Percentiles rank a stretch among this genome's conserved stretches.
Evolutionary conservation across 768 basidiomycete species (phyloP).

Genomic region (Pisolithus albus): DNA sequence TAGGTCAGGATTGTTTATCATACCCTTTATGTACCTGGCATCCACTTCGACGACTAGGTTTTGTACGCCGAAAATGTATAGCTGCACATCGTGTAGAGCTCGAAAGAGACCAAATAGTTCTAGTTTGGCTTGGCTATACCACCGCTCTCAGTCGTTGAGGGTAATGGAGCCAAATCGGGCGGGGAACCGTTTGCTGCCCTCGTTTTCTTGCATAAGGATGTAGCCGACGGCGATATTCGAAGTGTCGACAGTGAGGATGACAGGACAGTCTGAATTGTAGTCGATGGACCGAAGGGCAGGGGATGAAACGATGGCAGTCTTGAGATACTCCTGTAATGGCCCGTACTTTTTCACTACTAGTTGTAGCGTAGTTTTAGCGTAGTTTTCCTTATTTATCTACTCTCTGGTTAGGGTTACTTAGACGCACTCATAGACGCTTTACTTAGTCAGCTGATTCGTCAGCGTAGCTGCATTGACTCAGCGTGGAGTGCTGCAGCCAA

Average conservation of each 20-base stretch:
- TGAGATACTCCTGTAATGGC: too few species aligned
- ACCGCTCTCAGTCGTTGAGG: conserved; percentile 19
- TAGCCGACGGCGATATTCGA: conserved; percentile 30
- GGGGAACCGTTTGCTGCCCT: conserved; percentile 14
- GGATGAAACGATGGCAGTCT: conserved; percentile 11
- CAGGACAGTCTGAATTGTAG: not conserved
- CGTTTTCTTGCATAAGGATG: conserved; percentile 12
- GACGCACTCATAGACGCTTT: too few species aligned
- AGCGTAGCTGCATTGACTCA: too few species aligned
- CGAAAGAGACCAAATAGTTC: conserved; percentile 12
- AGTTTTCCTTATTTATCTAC: too few species aligned
- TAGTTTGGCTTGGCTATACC: conserved; percentile 20
- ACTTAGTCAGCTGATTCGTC: too few species aligned
- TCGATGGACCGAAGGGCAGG: not conserved
- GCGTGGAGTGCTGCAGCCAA: too few species aligned
- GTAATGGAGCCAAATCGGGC: conserved; percentile 34
- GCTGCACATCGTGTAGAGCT: not conserved
- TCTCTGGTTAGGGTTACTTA: too few species aligned
- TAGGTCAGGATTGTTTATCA: not conserved
- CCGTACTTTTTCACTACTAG: too few species aligned
- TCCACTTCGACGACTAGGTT: not conserved
- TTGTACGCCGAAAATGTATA: not conserved
- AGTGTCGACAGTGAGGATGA: conserved; percentile 16
- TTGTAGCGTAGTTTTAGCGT: too few species aligned
- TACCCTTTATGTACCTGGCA: not conserved